Percentiles rank a stretch among this genome's conserved stretches.
Evolutionary conservation across 2,329 filamentous ascomycete genomes (phyloP).

Genomic region (Rasamsonia emersonii): DNA sequence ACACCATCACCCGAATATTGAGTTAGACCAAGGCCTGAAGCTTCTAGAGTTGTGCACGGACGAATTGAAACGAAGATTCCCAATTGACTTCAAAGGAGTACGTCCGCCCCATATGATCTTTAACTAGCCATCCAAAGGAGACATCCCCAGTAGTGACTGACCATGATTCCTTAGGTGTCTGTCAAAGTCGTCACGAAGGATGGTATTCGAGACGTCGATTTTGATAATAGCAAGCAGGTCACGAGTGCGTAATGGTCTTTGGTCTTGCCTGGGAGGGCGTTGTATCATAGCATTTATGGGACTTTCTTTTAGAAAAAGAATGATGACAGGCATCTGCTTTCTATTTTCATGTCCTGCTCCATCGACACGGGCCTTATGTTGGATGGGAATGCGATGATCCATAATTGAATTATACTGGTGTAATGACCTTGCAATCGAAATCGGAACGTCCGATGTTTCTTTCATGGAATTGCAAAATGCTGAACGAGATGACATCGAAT

Average conservation of each 20-base stretch:
- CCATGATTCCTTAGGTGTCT: constrained; percentile 30
- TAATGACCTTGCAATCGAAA: too few species aligned
- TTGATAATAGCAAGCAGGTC: constrained; percentile 65
- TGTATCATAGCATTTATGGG: constrained; percentile 23
- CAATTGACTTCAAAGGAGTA: constrained; percentile 97
- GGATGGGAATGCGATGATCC: too few species aligned
- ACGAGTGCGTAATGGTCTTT: constrained; percentile 33
- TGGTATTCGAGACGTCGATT: constrained; percentile 75
- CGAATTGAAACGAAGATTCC: constrained; percentile 91
- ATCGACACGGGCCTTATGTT: too few species aligned
- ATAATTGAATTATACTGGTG: too few species aligned
- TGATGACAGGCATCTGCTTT: too few species aligned
- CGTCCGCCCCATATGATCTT: constrained; percentile 22
- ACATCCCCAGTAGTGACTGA: too few species aligned
- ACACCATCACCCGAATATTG: constrained; percentile 93
- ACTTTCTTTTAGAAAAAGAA: too few species aligned
- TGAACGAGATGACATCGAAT: too few species aligned
- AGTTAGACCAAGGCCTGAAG: constrained; percentile 80
- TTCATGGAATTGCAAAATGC: too few species aligned
- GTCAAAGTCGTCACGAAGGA: constrained; percentile 96
- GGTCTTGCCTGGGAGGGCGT: constrained; percentile 18
- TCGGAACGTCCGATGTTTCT: too few species aligned
- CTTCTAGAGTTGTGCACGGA: constrained; percentile 91
- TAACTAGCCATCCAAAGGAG: background rate
- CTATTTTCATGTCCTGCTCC: too few species aligned